These are phyloP conservation scores for Lasiodiplodia hormozganensis DNA, from an alignment of 2,329 filamentous ascomycete species.

Conservation along the genomic window DNA sequence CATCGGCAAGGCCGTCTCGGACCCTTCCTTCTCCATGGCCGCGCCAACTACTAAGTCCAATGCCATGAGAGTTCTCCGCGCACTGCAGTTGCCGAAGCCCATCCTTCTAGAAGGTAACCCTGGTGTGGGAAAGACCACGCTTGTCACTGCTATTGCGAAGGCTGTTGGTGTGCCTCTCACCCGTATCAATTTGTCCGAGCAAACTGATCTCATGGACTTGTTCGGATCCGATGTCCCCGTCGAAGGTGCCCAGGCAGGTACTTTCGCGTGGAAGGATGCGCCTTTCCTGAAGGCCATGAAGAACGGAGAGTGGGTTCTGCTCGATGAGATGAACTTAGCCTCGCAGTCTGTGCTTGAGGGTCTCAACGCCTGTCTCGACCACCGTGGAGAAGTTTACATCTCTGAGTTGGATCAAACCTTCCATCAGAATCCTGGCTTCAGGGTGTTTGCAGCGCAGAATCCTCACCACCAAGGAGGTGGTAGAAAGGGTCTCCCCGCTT, in stretches of 20 bases:
- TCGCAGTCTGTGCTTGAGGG: constrained; percentile 97
- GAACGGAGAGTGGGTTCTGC: constrained; percentile 90
- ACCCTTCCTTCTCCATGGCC: constrained; percentile 76
- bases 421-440: constrained; percentile 84
- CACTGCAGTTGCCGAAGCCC: constrained; percentile 86
- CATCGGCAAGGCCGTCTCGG: constrained; percentile 55
- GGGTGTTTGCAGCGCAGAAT: constrained; percentile 97
- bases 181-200: constrained; percentile 95
- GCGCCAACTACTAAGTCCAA: constrained; percentile 91
- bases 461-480: constrained; percentile 97
- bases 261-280: constrained; percentile 94
- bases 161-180: constrained; percentile 83
- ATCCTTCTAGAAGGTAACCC: constrained; percentile 95
- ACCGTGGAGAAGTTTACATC: constrained; percentile 93
- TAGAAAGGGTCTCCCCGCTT: constrained; percentile 90
- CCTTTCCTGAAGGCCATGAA: constrained; percentile 98
- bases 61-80: constrained; percentile 87
- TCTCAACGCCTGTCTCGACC: constrained; percentile 94
- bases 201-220: constrained; percentile 96
- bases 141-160: constrained; percentile 83
- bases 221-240: constrained; percentile 97
- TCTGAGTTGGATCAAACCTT: constrained; percentile 96
- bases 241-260: constrained; percentile 87
- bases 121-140: constrained; percentile 96
- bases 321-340: constrained; percentile 98